These are phyloP conservation scores for Arctium lappa DNA, from an alignment of 129 eudicot species.

Conservation along the genomic window DNA sequence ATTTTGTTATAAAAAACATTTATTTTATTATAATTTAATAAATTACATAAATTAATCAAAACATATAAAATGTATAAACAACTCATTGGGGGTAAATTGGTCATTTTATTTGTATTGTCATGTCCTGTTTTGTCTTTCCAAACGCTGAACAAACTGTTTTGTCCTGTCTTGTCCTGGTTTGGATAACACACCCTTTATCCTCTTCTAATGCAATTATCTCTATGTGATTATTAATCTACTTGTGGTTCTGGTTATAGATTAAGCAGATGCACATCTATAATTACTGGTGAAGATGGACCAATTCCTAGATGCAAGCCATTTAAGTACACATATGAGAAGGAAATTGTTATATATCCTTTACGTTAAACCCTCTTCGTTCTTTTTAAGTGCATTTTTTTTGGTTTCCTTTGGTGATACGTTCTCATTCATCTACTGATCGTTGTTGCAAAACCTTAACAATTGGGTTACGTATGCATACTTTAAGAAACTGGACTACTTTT, in stretches of 20 bases:
- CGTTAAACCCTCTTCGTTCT: background rate
- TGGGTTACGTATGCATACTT: constrained; percentile 92
- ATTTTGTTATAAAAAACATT: too few relatives aligned
- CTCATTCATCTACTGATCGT: background rate
- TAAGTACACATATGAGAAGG: constrained; percentile 95
- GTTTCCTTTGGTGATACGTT: background rate
- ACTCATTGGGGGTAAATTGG: too few relatives aligned
- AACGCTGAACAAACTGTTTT: too few relatives aligned
- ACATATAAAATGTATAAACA: too few relatives aligned
- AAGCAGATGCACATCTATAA: constrained; percentile 93
- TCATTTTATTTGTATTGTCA: too few relatives aligned
- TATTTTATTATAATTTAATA: too few relatives aligned
- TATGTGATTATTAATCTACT: constrained; percentile 10
- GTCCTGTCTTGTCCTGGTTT: too few relatives aligned
- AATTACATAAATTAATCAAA: too few relatives aligned
- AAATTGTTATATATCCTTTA: constrained; percentile 96
- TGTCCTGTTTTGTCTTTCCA: too few relatives aligned
- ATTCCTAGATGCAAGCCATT: constrained; percentile 99
- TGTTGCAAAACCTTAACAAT: constrained; percentile 56
- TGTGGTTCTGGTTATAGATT: constrained; percentile 44
- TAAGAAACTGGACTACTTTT: constrained; percentile 90
- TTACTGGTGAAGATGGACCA: constrained; percentile 99
- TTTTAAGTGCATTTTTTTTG: background rate
- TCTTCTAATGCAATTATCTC: background rate
- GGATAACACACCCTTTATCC: too few relatives aligned